Percentiles rank a stretch among this genome's conserved stretches.
These are phyloP conservation scores for Cryphonectria japonica DNA, from an alignment of 2,329 filamentous ascomycete species.

Conservation along the genomic window DNA sequence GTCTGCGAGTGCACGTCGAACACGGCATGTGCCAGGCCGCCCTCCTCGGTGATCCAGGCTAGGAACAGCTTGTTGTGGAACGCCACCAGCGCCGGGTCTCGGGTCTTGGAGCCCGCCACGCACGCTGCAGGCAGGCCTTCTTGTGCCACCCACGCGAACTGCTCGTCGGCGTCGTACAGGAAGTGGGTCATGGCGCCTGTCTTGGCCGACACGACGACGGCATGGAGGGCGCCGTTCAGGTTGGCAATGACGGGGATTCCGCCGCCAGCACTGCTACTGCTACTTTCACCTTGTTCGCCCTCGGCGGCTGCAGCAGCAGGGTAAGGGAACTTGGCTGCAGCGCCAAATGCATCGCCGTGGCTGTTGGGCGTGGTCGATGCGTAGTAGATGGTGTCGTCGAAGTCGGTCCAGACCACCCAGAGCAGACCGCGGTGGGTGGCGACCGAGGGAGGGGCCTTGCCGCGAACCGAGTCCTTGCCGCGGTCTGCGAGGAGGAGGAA, in stretches of 20 bases:
- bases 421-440: conserved; percentile 41
- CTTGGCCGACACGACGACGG: conserved; percentile 35
- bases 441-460: conserved; percentile 40
- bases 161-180: conserved; percentile 39
- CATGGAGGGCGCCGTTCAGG: conserved; percentile 41
- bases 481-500: conserved; percentile 33
- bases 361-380: conserved; percentile 36
- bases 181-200: conserved; percentile 39
- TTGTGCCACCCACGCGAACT: conserved; percentile 33
- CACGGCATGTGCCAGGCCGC: conserved; percentile 36
- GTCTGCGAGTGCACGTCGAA: conserved; percentile 33
- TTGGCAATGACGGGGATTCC: conserved; percentile 41
- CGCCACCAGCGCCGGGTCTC: conserved; percentile 36
- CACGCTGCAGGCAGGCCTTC: conserved; percentile 32
- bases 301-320: too few relatives aligned
- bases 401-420: conserved; percentile 41
- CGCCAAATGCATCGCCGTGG: conserved; percentile 33
- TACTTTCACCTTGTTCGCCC: too few relatives aligned
- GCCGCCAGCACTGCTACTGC: conserved; percentile 31
- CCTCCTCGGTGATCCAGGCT: conserved; percentile 36
- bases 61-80: conserved; percentile 43
- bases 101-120: conserved; percentile 33
- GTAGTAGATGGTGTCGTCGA: conserved; percentile 38
- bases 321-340: conserved; percentile 35
- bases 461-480: conserved; percentile 35